Conservation (phyloP, 2,329 filamentous ascomycete species). For the Neonectria ditissima region DNA sequence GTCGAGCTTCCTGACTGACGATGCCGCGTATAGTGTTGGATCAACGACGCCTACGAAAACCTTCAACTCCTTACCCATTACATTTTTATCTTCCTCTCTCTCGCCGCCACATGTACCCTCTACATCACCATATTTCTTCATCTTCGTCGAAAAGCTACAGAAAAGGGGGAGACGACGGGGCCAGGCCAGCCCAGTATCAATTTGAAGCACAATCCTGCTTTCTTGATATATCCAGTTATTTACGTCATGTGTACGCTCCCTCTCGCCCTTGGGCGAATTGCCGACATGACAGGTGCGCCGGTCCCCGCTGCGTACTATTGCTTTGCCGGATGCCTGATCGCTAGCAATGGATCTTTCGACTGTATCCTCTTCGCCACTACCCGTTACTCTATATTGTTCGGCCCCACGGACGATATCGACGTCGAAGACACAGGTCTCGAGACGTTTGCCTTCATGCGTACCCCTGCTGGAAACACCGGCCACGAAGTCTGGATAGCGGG, state of each 20-base stretch:
- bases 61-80: constrained; percentile 72
- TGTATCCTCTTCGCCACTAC: constrained; percentile 65
- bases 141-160: constrained; percentile 43
- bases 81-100: constrained; percentile 67
- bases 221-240: constrained; percentile 75
- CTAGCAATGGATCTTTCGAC: constrained; percentile 66
- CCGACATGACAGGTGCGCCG: constrained; percentile 65
- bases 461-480: constrained; percentile 52
- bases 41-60: constrained; percentile 63
- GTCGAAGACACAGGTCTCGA: constrained; percentile 60
- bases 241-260: constrained; percentile 76
- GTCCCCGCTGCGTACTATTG: constrained; percentile 67
- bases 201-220: constrained; percentile 58
- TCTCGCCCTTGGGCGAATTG: constrained; percentile 72
- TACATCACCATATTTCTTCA: constrained; percentile 55
- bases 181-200: constrained; percentile 15
- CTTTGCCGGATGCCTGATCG: constrained; percentile 68
- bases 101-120: constrained; percentile 51
- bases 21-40: constrained; percentile 66
- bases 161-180: background rate
- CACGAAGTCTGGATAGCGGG: constrained; percentile 54
- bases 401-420: constrained; percentile 47
- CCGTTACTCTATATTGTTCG: constrained; percentile 63
- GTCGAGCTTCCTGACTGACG: background rate
- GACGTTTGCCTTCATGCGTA: constrained; percentile 64